Evolutionary conservation across 163 green algal genomes (phyloP).

Genomic region (Prototheca cutis): DNA sequence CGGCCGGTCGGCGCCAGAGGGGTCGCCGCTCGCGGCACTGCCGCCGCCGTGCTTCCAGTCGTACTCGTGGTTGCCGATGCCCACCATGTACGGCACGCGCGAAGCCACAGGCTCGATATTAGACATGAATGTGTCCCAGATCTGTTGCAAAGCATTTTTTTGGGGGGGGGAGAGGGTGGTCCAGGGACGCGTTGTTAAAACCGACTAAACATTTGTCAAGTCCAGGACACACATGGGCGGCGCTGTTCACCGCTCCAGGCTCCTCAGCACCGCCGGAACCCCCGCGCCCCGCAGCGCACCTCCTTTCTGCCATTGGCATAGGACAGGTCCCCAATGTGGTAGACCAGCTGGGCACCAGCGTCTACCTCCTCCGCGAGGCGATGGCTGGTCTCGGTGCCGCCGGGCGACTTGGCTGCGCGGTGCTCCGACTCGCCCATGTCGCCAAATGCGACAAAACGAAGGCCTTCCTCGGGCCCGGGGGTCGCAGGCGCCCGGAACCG

Average conservation of each 20-base stretch:
- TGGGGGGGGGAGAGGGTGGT: background rate
- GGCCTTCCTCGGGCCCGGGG: constrained; percentile 9
- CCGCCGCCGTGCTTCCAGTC: constrained; percentile 25
- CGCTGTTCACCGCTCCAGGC: no score
- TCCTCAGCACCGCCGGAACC: no score
- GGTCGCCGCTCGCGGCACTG: constrained; percentile 22
- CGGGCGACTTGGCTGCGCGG: constrained; percentile 28
- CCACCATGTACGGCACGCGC: constrained; percentile 47
- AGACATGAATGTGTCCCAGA: constrained; percentile 65
- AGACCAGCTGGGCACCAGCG: constrained; percentile 25
- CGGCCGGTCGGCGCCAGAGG: constrained; percentile 29
- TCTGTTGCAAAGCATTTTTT: background rate
- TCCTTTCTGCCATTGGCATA: constrained; percentile 50
- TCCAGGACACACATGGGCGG: no score
- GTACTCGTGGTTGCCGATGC: constrained; percentile 62
- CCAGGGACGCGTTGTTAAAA: background rate
- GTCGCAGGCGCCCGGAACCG: constrained; percentile 19
- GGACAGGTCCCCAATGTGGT: constrained; percentile 59
- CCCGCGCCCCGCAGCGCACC: no score
- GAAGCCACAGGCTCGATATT: constrained; percentile 40
- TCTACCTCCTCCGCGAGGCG: constrained; percentile 14
- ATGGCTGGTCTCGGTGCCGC: constrained; percentile 7
- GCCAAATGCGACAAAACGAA: constrained; percentile 35
- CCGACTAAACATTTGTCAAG: no score
- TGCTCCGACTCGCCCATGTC: constrained; percentile 39